A percentile compares a stretch with the other conserved stretches of the same genome.
Evolutionary conservation across 2,329 filamentous ascomycete genomes (phyloP).

Genomic region (Nigrospora oryzae): DNA sequence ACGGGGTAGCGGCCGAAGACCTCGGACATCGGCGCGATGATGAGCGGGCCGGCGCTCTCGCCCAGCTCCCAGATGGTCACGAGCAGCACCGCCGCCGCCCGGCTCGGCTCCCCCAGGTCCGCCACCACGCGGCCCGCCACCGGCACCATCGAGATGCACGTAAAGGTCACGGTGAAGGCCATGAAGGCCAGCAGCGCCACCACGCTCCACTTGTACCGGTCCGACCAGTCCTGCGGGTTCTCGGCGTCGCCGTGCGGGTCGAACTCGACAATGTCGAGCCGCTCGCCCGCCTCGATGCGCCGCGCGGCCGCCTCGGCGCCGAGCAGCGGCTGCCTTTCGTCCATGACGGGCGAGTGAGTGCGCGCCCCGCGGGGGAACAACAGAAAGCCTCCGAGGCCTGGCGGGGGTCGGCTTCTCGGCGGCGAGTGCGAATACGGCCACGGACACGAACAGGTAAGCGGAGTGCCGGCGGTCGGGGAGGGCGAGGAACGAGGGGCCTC

Average conservation of each 20-base stretch:
- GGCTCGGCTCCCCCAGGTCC: slow-evolving; percentile 33
- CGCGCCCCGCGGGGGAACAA: too few species aligned
- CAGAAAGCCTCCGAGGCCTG: too few species aligned
- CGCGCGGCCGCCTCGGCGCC: slow-evolving; percentile 11
- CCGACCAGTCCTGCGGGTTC: slow-evolving; percentile 46
- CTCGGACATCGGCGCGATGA: slow-evolving; percentile 57
- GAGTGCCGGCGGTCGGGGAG: too few species aligned
- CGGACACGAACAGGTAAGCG: too few species aligned
- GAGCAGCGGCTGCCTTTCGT: slow-evolving; percentile 25
- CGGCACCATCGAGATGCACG: slow-evolving; percentile 46
- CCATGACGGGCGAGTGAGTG: slow-evolving; percentile 15
- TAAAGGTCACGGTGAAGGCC: slow-evolving; percentile 52
- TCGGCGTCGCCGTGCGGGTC: slow-evolving; percentile 35
- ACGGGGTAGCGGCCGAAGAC: slow-evolving; percentile 47
- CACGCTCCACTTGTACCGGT: slow-evolving; percentile 42
- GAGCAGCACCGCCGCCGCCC: slow-evolving; percentile 47
- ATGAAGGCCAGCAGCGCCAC: slow-evolving; percentile 43
- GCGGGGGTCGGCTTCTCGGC: too few species aligned
- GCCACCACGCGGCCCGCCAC: slow-evolving; percentile 41
- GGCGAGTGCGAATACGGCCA: too few species aligned
- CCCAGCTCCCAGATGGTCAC: slow-evolving; percentile 66
- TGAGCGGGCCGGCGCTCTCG: slow-evolving; percentile 49
- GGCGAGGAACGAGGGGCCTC: too few species aligned
- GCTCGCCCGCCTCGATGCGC: slow-evolving; percentile 8
- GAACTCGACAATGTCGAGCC: slow-evolving; percentile 31